phyloP scores from a whole-genome alignment of 257 asterid genomes.

The Rhazya stricta region DNA sequence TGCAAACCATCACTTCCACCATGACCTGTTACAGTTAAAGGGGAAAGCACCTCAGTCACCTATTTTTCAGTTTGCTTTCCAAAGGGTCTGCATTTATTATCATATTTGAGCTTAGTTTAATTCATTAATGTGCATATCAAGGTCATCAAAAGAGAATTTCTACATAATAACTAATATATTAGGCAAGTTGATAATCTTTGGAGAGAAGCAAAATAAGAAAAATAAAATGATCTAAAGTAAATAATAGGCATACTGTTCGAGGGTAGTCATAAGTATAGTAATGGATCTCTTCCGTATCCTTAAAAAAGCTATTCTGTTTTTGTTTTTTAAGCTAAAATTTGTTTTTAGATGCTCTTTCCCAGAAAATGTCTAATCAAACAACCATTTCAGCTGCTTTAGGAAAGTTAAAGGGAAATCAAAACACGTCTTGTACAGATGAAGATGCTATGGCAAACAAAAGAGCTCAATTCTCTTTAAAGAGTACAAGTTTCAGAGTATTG shows the following conservation, averaged over 20 bases:
- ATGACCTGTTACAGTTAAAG: constrained; percentile 60
- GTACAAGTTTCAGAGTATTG: background rate
- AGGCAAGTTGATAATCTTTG: background rate
- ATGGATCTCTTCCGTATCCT: background rate
- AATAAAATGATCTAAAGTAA: background rate
- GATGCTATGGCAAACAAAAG: background rate
- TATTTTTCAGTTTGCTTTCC: background rate
- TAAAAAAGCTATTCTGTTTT: no score
- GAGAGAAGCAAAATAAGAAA: background rate
- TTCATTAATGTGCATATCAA: background rate
- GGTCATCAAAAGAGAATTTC: background rate
- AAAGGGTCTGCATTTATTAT: background rate
- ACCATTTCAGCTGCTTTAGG: background rate
- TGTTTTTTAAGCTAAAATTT: background rate
- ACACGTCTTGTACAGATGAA: background rate
- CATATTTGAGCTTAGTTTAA: background rate
- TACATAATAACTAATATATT: background rate
- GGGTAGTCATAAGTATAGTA: background rate
- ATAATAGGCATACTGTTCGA: background rate
- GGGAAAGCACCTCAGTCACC: constrained; percentile 14
- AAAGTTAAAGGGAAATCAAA: background rate
- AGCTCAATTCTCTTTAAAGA: background rate
- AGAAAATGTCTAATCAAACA: background rate
- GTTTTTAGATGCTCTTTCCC: no score
- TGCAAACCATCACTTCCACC: constrained; percentile 99